Evolutionary conservation across 495 filamentous ascomycete genomes (phyloP).

Genomic region (Podospora pseudocomata): DNA sequence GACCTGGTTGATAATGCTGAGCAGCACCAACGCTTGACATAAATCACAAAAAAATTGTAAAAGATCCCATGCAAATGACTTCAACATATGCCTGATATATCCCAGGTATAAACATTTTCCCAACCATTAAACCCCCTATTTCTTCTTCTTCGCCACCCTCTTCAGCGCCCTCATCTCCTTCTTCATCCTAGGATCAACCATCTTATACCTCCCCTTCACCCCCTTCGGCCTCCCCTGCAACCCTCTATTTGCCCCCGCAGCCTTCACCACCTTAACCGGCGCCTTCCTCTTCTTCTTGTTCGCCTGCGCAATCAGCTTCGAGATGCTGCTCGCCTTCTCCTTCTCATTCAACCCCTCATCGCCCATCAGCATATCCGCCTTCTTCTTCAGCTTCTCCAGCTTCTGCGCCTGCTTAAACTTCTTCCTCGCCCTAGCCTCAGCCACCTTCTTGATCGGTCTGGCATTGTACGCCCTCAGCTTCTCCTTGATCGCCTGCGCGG

Average conservation of each 20-base stretch:
- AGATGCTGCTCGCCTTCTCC: constrained; percentile 85
- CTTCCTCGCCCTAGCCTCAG: constrained; percentile 91
- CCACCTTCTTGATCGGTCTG: constrained; percentile 97
- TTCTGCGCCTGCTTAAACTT: constrained; percentile 90
- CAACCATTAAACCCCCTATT: constrained; percentile 16
- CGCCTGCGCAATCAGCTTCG: constrained; percentile 73
- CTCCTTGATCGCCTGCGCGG: constrained; percentile 89
- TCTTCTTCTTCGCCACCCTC: constrained; percentile 53
- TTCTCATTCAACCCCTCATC: constrained; percentile 90
- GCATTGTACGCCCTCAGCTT: constrained; percentile 92
- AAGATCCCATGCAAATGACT: neutral
- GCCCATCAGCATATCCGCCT: constrained; percentile 78
- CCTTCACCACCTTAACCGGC: constrained; percentile 85
- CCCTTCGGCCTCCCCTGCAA: constrained; percentile 51
- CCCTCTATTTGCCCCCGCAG: constrained; percentile 78
- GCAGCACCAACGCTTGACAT: neutral
- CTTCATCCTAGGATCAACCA: constrained; percentile 95
- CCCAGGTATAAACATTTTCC: neutral
- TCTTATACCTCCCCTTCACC: constrained; percentile 98
- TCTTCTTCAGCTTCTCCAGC: constrained; percentile 92
- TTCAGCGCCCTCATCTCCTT: constrained; percentile 95
- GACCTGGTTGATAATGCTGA: neutral
- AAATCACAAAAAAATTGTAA: neutral
- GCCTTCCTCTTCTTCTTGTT: constrained; percentile 85
- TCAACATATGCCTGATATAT: neutral